Conservation (phyloP, 2,329 filamentous ascomycete genomes). For the Colletotrichum liaoningense region DNA sequence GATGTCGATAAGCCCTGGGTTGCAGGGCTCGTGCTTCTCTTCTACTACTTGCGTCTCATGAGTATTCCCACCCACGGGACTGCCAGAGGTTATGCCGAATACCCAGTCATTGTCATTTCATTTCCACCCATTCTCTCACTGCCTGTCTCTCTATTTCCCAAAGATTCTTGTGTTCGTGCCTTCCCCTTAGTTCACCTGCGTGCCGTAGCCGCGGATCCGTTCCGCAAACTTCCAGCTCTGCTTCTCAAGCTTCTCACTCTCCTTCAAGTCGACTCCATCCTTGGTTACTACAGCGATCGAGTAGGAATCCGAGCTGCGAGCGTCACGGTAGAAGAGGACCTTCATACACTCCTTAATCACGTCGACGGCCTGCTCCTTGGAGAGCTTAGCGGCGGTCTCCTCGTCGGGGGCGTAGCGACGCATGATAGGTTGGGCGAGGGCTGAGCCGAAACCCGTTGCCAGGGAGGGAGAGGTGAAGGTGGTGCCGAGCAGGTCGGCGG, state of each 20-base stretch:
- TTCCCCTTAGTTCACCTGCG: constrained; percentile 71
- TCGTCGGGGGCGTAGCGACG: constrained; percentile 87
- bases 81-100: background rate
- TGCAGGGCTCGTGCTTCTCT: background rate
- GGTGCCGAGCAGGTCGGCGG: constrained; percentile 91
- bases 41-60: background rate
- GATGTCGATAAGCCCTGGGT: background rate
- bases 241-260: constrained; percentile 88
- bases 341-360: constrained; percentile 96
- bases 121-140: background rate
- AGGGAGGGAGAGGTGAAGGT: constrained; percentile 90
- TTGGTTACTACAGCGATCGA: constrained; percentile 91
- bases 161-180: too few species aligned
- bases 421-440: constrained; percentile 93
- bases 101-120: constrained; percentile 24
- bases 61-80: constrained; percentile 2
- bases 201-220: constrained; percentile 93
- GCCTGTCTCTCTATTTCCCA: background rate
- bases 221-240: constrained; percentile 99
- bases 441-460: constrained; percentile 92
- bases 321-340: constrained; percentile 97
- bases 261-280: constrained; percentile 86
- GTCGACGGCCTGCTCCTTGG: constrained; percentile 81
- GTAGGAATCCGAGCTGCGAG: constrained; percentile 90
- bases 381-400: constrained; percentile 76